Percentiles rank a stretch among this genome's conserved stretches.
Conservation (phyloP, 495 filamentous ascomycete genomes). For the Lentithecium fluviatile region DNA sequence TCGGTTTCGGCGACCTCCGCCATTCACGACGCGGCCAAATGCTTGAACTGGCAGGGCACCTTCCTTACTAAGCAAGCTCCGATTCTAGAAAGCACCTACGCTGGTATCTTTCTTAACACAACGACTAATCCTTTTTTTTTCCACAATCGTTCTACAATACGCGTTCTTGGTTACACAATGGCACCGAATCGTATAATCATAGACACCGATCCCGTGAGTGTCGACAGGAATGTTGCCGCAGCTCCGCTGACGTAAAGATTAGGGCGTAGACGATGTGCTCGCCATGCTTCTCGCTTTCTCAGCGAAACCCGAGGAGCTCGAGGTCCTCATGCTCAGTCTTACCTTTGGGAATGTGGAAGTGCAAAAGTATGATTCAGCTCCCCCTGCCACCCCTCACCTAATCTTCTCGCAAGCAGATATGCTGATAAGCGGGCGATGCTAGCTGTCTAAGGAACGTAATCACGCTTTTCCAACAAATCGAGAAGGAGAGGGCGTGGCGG, state of each 20-base stretch:
- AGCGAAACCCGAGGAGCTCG: constrained; percentile 77
- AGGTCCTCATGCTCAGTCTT: constrained; percentile 83
- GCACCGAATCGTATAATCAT: constrained; percentile 77
- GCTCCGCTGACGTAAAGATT: neutral
- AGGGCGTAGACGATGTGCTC: constrained; percentile 91
- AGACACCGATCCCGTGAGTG: constrained; percentile 74
- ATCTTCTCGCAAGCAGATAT: too few relatives aligned
- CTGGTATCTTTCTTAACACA: too few relatives aligned
- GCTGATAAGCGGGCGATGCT: too few relatives aligned
- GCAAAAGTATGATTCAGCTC: constrained; percentile 56
- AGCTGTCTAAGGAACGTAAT: constrained; percentile 89
- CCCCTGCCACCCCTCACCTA: too few relatives aligned
- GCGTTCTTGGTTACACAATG: constrained; percentile 27
- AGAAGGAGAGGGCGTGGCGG: constrained; percentile 86
- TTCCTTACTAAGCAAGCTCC: neutral
- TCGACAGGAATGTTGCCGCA: neutral
- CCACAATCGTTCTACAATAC: neutral
- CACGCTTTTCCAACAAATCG: constrained; percentile 87
- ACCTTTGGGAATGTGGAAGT: constrained; percentile 92
- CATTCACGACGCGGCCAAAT: neutral
- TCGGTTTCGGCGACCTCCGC: neutral
- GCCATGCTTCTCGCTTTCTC: constrained; percentile 83
- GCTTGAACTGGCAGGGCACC: neutral
- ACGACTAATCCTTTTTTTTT: too few relatives aligned
- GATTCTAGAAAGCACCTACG: neutral